These are phyloP conservation scores for Orbilia blumenaviensis DNA, from an alignment of 2,329 filamentous ascomycete species.

Conservation along the genomic window DNA sequence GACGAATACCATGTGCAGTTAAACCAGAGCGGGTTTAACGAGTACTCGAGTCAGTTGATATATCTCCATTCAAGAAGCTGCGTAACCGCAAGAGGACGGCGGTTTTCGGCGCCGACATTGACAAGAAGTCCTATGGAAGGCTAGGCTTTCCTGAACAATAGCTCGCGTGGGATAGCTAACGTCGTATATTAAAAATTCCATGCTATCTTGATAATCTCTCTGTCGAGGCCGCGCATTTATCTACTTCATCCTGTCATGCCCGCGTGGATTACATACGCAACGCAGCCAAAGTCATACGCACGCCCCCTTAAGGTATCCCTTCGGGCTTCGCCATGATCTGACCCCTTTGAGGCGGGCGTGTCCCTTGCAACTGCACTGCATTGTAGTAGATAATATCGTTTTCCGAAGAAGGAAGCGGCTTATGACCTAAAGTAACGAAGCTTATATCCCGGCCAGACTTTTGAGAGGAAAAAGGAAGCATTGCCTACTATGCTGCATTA, in stretches of 20 bases:
- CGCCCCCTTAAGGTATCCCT: constrained; percentile 15
- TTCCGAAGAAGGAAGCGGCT: constrained; percentile 29
- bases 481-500: constrained; percentile 14
- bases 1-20: constrained; percentile 4
- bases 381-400: constrained; percentile 19
- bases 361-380: not conserved
- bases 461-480: constrained; percentile 26
- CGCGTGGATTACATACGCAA: constrained; percentile 53
- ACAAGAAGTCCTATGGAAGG: not conserved
- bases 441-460: constrained; percentile 40
- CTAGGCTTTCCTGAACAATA: constrained; percentile 1
- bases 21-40: not conserved
- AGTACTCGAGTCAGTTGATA: constrained; percentile 16
- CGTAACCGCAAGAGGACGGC: constrained; percentile 47
- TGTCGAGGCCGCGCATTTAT: constrained; percentile 29
- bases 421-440: constrained; percentile 25
- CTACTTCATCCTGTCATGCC: not conserved
- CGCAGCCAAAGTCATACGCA: constrained; percentile 33
- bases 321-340: constrained; percentile 15
- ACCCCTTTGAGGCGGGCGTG: constrained; percentile 30
- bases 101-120: constrained; percentile 40
- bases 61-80: constrained; percentile 24
- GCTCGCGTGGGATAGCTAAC: not conserved
- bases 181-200: not conserved
- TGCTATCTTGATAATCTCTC: constrained; percentile 34